Evolutionary conservation across 2,329 filamentous ascomycete species (phyloP).

Genomic region (Chrysosporium keratinophilum): DNA sequence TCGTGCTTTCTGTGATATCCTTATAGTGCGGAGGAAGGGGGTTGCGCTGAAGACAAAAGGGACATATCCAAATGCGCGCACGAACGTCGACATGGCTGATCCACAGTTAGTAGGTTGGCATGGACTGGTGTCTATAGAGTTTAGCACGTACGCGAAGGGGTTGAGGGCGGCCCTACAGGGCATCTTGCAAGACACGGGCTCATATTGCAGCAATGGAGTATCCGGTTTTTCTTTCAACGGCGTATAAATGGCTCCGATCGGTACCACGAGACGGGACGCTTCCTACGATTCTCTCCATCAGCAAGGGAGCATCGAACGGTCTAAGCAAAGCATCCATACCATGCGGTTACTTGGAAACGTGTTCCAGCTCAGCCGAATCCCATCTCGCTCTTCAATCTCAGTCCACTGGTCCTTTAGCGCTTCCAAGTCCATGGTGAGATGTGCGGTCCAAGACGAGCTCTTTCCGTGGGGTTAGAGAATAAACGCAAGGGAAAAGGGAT

Average conservation of each 20-base stretch:
- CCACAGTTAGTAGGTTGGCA: background rate
- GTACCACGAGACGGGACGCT: constrained; percentile 86
- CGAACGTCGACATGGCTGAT: constrained; percentile 54
- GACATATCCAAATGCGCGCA: constrained; percentile 58
- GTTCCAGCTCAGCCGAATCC: constrained; percentile 94
- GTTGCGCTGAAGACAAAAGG: constrained; percentile 58
- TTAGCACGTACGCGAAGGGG: constrained; percentile 69
- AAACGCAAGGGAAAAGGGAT: constrained; percentile 14
- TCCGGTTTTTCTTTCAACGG: constrained; percentile 82
- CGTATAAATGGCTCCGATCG: constrained; percentile 91
- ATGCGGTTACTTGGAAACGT: constrained; percentile 97
- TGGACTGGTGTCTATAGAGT: background rate
- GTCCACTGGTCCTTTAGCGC: constrained; percentile 90
- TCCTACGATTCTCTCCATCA: constrained; percentile 46
- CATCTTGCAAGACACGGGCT: constrained; percentile 92
- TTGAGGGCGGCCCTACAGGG: constrained; percentile 94
- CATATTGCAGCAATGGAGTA: constrained; percentile 81
- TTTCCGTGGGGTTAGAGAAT: background rate
- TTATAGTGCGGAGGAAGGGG: constrained; percentile 57
- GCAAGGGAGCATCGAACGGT: background rate
- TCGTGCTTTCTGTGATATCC: constrained; percentile 56
- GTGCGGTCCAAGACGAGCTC: background rate
- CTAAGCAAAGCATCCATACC: constrained; percentile 45
- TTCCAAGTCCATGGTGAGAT: constrained; percentile 71
- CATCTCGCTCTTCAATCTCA: constrained; percentile 92